Evolutionary conservation across 306 rosid genomes (phyloP).

Genomic region (Trifolium dubium): DNA sequence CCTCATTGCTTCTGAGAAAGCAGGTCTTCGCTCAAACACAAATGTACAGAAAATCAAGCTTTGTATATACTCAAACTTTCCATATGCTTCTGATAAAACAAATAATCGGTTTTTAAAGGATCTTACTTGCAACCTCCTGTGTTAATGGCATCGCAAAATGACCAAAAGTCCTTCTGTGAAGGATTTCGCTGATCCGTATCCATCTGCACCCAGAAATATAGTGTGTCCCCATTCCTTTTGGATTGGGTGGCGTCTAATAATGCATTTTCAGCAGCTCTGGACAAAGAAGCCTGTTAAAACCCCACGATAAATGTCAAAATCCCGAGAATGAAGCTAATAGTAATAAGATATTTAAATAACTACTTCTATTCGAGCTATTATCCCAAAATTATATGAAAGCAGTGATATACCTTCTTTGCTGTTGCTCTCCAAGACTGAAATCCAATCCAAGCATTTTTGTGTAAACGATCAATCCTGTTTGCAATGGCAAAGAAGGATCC

Average conservation of each 20-base stretch:
- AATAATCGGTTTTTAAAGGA: neutral
- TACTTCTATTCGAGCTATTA: slow-evolving; percentile 21
- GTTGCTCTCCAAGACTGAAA: slow-evolving; percentile 99
- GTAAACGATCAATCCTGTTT: slow-evolving; percentile 82
- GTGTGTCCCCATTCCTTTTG: slow-evolving; percentile 76
- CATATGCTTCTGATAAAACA: slow-evolving; percentile 12
- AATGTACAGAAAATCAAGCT: slow-evolving; percentile 30
- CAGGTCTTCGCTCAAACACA: slow-evolving; percentile 59
- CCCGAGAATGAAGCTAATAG: neutral
- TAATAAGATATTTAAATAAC: neutral
- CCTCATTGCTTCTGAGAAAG: slow-evolving; percentile 79
- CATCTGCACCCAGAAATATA: slow-evolving; percentile 95
- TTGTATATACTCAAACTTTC: slow-evolving; percentile 12
- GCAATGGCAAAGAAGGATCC: slow-evolving; percentile 96
- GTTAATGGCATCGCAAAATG: slow-evolving; percentile 85
- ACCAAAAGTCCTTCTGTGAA: slow-evolving; percentile 80
- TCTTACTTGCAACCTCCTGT: slow-evolving; percentile 98
- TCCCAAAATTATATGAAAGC: neutral
- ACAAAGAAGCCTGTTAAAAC: slow-evolving; percentile 77
- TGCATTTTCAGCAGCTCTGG: slow-evolving; percentile 73
- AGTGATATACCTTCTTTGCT: slow-evolving; percentile 74
- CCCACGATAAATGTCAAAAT: slow-evolving; percentile 37
- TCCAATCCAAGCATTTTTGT: slow-evolving; percentile 98
- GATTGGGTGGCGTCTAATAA: slow-evolving; percentile 72
- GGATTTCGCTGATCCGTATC: slow-evolving; percentile 77